Percentiles rank a stretch among this genome's conserved stretches.
phyloP scores from a whole-genome alignment of 495 filamentous ascomycete species.

The Aspergillus conjunctus region DNA sequence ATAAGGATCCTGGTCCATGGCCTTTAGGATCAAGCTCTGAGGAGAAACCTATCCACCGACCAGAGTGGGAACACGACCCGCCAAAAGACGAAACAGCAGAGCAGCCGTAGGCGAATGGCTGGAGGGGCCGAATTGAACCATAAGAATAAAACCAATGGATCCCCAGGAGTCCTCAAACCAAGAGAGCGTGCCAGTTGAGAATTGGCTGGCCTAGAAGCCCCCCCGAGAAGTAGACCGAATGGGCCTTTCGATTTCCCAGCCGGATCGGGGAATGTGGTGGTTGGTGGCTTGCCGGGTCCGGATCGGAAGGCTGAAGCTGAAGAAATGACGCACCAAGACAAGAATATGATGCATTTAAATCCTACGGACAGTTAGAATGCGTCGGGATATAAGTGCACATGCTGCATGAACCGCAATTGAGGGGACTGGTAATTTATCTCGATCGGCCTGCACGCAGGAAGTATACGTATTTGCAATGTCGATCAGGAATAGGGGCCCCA shows the following conservation, averaged over 20 bases:
- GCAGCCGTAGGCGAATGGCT: neutral
- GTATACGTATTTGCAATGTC: slow-evolving; percentile 3
- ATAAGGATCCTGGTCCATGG: neutral
- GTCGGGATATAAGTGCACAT: neutral
- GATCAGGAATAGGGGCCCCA: neutral
- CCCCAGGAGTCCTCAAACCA: too few species aligned
- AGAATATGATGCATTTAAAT: neutral
- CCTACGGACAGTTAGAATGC: neutral
- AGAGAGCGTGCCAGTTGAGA: neutral
- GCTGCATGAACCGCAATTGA: neutral
- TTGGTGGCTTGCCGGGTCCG: neutral
- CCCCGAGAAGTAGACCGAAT: too few species aligned
- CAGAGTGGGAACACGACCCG: slow-evolving; percentile 3
- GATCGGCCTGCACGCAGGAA: slow-evolving; percentile 3
- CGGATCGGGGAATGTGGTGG: neutral
- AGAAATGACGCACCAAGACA: neutral
- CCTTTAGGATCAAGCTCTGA: slow-evolving; percentile 1
- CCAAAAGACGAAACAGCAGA: neutral
- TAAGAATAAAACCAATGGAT: too few species aligned
- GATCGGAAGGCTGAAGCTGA: neutral
- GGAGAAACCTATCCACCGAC: slow-evolving; percentile 9
- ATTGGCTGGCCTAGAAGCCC: neutral
- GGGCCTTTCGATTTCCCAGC: neutral
- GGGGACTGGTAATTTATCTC: neutral
- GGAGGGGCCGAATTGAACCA: neutral